Percentiles rank a stretch among this genome's conserved stretches.
These are phyloP conservation scores for Amyloporia xantha DNA, from an alignment of 768 basidiomycete genomes.

Conservation along the genomic window DNA sequence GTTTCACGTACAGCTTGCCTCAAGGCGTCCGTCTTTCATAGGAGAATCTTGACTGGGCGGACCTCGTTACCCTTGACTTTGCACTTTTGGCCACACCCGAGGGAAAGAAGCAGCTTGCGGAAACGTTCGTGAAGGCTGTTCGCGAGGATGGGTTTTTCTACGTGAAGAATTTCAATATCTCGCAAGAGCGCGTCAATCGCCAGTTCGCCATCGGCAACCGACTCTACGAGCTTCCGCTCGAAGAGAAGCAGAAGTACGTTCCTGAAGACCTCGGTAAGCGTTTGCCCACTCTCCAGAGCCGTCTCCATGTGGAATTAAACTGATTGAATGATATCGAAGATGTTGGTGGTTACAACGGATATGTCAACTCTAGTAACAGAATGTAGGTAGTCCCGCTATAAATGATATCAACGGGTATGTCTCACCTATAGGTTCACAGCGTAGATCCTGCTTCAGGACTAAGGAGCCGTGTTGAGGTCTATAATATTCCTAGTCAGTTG, in stretches of 20 bases:
- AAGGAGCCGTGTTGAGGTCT: conserved; percentile 38
- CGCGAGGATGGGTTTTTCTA: conserved; percentile 46
- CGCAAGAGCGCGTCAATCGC: conserved; percentile 38
- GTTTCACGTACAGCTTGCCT: no score
- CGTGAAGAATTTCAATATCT: conserved; percentile 43
- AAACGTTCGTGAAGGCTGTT: conserved; percentile 36
- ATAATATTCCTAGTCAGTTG: conserved; percentile 38
- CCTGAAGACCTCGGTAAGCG: conserved; percentile 29
- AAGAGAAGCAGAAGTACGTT: conserved; percentile 41
- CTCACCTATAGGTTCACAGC: conserved; percentile 13
- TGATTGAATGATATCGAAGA: conserved; percentile 22
- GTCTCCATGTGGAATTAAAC: background rate
- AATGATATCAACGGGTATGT: background rate
- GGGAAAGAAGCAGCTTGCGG: conserved; percentile 35
- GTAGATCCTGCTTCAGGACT: conserved; percentile 31
- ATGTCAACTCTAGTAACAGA: conserved; percentile 37
- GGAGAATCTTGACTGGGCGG: conserved; percentile 45
- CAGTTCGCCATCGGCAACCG: conserved; percentile 41
- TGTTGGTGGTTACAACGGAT: conserved; percentile 43
- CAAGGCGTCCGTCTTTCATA: no score
- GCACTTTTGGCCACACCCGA: conserved; percentile 31
- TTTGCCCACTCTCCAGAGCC: background rate
- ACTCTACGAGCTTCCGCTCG: conserved; percentile 43
- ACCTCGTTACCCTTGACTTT: conserved; percentile 40
- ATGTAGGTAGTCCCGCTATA: conserved; percentile 26